A percentile compares a stretch with the other conserved stretches of the same genome.
Evolutionary conservation across 2,329 filamentous ascomycete genomes (phyloP).

Genomic region (Chaetomiaceae sp.): DNA sequence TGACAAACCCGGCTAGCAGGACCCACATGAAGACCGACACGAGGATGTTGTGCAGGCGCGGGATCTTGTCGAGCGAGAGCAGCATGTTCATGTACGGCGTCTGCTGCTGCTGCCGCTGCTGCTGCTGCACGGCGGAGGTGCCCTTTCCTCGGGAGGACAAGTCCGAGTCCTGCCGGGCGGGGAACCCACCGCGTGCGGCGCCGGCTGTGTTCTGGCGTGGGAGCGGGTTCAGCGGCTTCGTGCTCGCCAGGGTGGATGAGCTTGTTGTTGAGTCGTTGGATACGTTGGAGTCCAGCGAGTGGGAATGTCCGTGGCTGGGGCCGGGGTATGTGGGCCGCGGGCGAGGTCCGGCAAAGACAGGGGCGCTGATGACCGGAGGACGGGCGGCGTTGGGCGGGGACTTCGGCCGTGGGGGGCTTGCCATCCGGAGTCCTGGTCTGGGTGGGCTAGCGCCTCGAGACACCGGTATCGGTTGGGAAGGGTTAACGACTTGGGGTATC

Average conservation of each 20-base stretch:
- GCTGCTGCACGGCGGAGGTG: background rate
- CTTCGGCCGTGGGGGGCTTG: background rate
- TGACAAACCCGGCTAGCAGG: slow-evolving; percentile 46
- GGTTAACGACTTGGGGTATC: background rate
- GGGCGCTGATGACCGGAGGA: slow-evolving; percentile 4
- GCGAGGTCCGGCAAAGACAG: background rate
- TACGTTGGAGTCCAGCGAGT: slow-evolving; percentile 6
- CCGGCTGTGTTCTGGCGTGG: slow-evolving; percentile 8
- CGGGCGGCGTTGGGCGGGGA: background rate
- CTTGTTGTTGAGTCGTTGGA: slow-evolving; percentile 6
- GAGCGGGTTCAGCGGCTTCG: background rate
- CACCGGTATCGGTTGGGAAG: background rate
- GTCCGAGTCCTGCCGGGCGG: background rate
- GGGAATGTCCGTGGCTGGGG: slow-evolving; percentile 7
- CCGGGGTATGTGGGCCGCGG: background rate
- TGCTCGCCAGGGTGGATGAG: slow-evolving; percentile 4
- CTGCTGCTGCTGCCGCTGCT: background rate
- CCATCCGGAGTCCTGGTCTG: too few species aligned
- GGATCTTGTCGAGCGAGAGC: slow-evolving; percentile 40
- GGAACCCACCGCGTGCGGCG: too few species aligned
- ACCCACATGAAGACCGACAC: slow-evolving; percentile 42
- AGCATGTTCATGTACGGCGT: slow-evolving; percentile 42
- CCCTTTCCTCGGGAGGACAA: background rate
- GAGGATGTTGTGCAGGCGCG: slow-evolving; percentile 41
- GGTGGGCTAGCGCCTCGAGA: too few species aligned